These are phyloP conservation scores for Sphaerulina vaccinii DNA, from an alignment of 2,329 filamentous ascomycete genomes.

Conservation along the genomic window DNA sequence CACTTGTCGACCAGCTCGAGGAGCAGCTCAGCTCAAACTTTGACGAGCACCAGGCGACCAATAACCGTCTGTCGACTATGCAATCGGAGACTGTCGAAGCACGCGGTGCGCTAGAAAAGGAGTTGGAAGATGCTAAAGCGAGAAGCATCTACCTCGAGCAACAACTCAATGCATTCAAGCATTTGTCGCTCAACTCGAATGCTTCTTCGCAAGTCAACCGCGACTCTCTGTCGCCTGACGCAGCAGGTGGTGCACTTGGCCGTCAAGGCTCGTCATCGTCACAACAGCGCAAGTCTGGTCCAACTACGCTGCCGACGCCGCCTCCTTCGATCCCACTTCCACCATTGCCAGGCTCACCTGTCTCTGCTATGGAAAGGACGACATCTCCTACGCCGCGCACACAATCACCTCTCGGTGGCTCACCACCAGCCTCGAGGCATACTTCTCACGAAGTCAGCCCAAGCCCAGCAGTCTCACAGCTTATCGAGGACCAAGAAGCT, in stretches of 20 bases:
- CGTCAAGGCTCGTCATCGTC: conserved; percentile 61
- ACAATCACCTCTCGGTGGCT: conserved; percentile 64
- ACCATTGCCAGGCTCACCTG: conserved; percentile 68
- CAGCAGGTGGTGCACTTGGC: conserved; percentile 44
- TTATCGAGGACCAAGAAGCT: conserved; percentile 91
- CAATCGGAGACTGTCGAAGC: conserved; percentile 48
- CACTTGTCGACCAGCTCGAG: conserved; percentile 91
- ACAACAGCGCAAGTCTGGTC: conserved; percentile 82
- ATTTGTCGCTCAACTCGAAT: conserved; percentile 36
- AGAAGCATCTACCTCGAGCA: conserved; percentile 74
- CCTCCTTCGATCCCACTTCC: conserved; percentile 95
- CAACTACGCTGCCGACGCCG: conserved; percentile 83
- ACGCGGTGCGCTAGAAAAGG: conserved; percentile 50
- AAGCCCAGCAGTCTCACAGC: conserved; percentile 72
- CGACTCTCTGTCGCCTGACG: conserved; percentile 48
- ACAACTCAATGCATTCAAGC: conserved; percentile 47
- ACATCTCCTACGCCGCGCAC: conserved; percentile 50
- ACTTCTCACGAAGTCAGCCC: conserved; percentile 53
- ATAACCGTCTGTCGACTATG: conserved; percentile 77
- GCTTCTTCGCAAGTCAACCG: conserved; percentile 40
- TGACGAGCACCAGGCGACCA: conserved; percentile 82
- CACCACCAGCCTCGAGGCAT: conserved; percentile 65
- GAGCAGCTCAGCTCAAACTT: conserved; percentile 94
- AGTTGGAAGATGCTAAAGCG: conserved; percentile 75
- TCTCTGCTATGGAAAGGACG: conserved; percentile 46